phyloP scores from a whole-genome alignment of 345 rosid species.

The Heritiera littoralis region DNA sequence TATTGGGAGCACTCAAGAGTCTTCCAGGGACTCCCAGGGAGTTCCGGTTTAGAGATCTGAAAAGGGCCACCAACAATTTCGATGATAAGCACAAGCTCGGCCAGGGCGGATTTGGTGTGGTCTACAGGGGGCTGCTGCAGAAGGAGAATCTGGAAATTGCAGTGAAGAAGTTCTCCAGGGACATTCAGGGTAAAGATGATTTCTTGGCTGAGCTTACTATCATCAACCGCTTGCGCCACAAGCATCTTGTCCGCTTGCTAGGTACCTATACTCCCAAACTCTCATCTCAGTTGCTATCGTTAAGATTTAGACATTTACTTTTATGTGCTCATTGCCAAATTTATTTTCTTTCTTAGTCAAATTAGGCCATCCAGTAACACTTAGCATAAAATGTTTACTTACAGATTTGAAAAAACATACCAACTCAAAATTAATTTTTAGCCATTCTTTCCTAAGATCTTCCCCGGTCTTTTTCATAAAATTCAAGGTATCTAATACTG shows the following conservation, averaged over 20 bases:
- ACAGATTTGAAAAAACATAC: neutral
- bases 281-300: neutral
- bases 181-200: constrained; percentile 47
- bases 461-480: neutral
- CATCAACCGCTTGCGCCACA: constrained; percentile 62
- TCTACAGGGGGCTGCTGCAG: constrained; percentile 47
- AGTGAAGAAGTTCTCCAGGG: constrained; percentile 54
- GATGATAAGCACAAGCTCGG: constrained; percentile 54
- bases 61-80: constrained; percentile 61
- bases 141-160: constrained; percentile 48
- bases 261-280: constrained; percentile 32
- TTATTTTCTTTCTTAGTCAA: neutral
- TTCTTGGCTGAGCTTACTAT: constrained; percentile 62
- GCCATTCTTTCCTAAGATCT: neutral
- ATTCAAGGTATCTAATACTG: no score
- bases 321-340: neutral
- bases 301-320: constrained; percentile 1
- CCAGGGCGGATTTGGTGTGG: constrained; percentile 56
- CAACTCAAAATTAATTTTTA: no score
- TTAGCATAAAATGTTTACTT: neutral
- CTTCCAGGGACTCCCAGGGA: constrained; percentile 55
- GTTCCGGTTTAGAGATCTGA: constrained; percentile 48
- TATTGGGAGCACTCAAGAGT: constrained; percentile 49
- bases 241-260: constrained; percentile 52
- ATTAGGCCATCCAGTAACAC: neutral